A percentile compares a stretch with the other conserved stretches of the same genome.
Conservation (phyloP, 257 asterid genomes). For the Gentiana straminea region DNA sequence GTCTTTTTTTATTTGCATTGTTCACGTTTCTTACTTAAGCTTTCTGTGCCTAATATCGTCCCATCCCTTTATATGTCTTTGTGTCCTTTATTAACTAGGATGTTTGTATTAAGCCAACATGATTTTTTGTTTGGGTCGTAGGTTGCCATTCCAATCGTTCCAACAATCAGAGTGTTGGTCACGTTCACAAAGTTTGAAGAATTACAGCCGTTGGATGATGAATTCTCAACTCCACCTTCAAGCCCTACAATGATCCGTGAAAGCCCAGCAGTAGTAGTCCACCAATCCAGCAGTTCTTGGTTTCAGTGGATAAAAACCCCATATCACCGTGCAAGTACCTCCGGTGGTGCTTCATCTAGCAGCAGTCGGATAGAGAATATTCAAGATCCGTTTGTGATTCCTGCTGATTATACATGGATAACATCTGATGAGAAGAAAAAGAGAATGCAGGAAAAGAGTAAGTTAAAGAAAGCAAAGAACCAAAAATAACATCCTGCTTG, state of each 20-base stretch:
- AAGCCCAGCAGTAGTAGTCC: constrained; percentile 38
- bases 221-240: constrained; percentile 83
- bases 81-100: background rate
- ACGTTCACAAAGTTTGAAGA: constrained; percentile 91
- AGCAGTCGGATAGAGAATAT: constrained; percentile 42
- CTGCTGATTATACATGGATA: constrained; percentile 71
- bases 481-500: constrained; percentile 23
- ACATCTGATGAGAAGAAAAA: constrained; percentile 83
- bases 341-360: constrained; percentile 33
- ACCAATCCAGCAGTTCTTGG: constrained; percentile 69
- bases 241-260: constrained; percentile 47
- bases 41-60: too few relatives aligned
- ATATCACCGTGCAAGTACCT: constrained; percentile 47
- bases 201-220: constrained; percentile 75
- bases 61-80: too few relatives aligned
- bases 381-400: constrained; percentile 76
- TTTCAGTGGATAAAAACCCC: constrained; percentile 93
- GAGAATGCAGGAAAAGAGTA: constrained; percentile 79
- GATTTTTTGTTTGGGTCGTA: constrained; percentile 19
- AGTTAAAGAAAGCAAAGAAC: constrained; percentile 54
- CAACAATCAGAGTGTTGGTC: constrained; percentile 80
- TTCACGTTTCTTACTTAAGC: too few relatives aligned
- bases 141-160: constrained; percentile 95
- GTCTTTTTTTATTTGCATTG: too few relatives aligned
- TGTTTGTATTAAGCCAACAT: too few relatives aligned